A percentile compares a stretch with the other conserved stretches of the same genome.
These are phyloP conservation scores for Auricularia sp. DNA, from an alignment of 768 basidiomycete species.

Conservation along the genomic window DNA sequence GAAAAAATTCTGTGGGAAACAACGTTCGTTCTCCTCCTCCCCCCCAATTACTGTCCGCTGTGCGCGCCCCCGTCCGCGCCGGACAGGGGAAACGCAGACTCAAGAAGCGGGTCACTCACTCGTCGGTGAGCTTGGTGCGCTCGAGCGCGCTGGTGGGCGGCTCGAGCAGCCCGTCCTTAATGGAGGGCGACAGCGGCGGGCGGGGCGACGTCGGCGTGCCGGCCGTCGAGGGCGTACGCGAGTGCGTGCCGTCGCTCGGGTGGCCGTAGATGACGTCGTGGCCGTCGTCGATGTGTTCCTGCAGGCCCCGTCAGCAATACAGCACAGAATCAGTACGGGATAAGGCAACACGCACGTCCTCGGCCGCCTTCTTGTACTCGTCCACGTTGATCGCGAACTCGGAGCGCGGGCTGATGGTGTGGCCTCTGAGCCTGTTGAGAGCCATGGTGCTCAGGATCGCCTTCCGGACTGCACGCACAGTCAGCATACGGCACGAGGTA, in stretches of 20 bases:
- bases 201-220: background rate
- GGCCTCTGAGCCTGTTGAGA: slow-evolving; percentile 56
- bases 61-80: no score
- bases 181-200: background rate
- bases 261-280: slow-evolving; percentile 6
- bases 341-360: slow-evolving; percentile 33
- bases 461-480: slow-evolving; percentile 59
- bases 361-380: slow-evolving; percentile 75
- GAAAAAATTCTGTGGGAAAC: no score
- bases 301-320: background rate
- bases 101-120: background rate
- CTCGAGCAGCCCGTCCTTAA: background rate
- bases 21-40: no score
- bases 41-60: no score
- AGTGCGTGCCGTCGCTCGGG: background rate
- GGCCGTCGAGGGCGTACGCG: background rate
- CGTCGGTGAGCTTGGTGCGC: slow-evolving; percentile 1
- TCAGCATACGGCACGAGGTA: slow-evolving; percentile 2
- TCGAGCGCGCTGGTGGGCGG: background rate
- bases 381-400: slow-evolving; percentile 49
- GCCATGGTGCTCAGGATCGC: slow-evolving; percentile 83
- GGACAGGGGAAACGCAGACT: background rate
- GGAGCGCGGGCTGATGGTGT: slow-evolving; percentile 30
- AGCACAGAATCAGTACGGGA: background rate
- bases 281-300: slow-evolving; percentile 13